Evolutionary conservation across 176 grass and related monocot species (phyloP).

Genomic region (Lolium rigidum): DNA sequence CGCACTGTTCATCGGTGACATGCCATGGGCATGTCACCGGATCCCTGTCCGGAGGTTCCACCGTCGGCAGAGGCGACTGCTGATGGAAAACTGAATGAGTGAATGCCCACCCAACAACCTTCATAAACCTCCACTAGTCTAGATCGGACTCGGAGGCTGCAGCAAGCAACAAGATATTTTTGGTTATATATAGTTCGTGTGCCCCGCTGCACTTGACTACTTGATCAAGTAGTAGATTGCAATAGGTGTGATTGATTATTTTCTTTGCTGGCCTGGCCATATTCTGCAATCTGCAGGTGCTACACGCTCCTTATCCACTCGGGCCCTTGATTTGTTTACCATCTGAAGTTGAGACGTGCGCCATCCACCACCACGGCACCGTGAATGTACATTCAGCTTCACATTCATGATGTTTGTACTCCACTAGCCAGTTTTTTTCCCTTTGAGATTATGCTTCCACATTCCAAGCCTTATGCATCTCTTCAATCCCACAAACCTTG

Average conservation of each 20-base stretch:
- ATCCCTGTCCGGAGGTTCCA: too few species aligned
- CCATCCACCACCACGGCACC: neutral
- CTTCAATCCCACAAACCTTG: too few species aligned
- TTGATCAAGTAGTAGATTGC: neutral
- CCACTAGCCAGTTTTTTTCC: too few species aligned
- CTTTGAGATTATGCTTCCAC: too few species aligned
- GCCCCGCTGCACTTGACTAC: neutral
- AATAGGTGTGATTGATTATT: neutral
- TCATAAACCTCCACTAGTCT: neutral
- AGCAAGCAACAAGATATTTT: constrained; percentile 8
- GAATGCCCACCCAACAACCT: constrained; percentile 5
- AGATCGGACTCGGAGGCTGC: neutral
- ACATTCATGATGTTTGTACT: too few species aligned
- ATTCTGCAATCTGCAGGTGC: neutral
- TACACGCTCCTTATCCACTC: neutral
- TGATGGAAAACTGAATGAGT: neutral
- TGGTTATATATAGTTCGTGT: neutral
- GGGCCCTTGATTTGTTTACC: neutral
- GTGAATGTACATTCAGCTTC: too few species aligned
- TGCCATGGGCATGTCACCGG: too few species aligned
- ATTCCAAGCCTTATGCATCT: too few species aligned
- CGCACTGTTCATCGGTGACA: too few species aligned
- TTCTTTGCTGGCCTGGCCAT: neutral
- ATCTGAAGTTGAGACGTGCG: neutral
- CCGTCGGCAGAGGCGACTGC: neutral